Conservation (phyloP, 352 stramenopile genomes). For the Aphanomyces astaci region DNA sequence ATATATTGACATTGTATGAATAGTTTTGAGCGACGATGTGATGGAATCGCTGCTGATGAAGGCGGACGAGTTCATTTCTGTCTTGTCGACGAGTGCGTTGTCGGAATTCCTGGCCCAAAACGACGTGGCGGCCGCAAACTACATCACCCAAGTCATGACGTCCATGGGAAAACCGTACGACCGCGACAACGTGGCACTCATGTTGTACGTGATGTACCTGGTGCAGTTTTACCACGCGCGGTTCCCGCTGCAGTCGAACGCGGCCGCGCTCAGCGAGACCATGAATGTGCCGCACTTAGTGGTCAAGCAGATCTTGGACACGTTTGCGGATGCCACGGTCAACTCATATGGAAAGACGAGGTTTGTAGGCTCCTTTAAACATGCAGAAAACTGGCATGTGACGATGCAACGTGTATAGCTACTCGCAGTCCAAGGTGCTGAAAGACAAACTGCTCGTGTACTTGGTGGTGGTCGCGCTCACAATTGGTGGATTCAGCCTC, state of each 20-base stretch:
- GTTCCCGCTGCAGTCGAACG: constrained; percentile 34
- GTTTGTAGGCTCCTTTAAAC: background rate
- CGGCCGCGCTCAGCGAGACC: constrained; percentile 61
- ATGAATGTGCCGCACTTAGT: constrained; percentile 67
- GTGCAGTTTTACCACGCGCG: constrained; percentile 52
- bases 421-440: constrained; percentile 63
- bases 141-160: constrained; percentile 51
- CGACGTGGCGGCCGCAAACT: constrained; percentile 37
- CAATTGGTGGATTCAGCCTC: constrained; percentile 63
- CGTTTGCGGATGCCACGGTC: constrained; percentile 64
- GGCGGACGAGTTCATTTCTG: constrained; percentile 61
- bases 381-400: no score
- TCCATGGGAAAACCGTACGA: constrained; percentile 62
- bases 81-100: constrained; percentile 43
- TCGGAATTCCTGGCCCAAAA: constrained; percentile 45
- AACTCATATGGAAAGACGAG: constrained; percentile 42
- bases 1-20: background rate
- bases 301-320: constrained; percentile 50
- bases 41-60: constrained; percentile 75
- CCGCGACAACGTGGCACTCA: constrained; percentile 51
- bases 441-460: constrained; percentile 79
- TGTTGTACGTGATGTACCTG: constrained; percentile 70
- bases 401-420: constrained; percentile 29
- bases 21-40: constrained; percentile 55
- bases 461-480: constrained; percentile 66